Conservation (phyloP, 2,329 filamentous ascomycete genomes). For the Pseudogymnoascus sp. region DNA sequence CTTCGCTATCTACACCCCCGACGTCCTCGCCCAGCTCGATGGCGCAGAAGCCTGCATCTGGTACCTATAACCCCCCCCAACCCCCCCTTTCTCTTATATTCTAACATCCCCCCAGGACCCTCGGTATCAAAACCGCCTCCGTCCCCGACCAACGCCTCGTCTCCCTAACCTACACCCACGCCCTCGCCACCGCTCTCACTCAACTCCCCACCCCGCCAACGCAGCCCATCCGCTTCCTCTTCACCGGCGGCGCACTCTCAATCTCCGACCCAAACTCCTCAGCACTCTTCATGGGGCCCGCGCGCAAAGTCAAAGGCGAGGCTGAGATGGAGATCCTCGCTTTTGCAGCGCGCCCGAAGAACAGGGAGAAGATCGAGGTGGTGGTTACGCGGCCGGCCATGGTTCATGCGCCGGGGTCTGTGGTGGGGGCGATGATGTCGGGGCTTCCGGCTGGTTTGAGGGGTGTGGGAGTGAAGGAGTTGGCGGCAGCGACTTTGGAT, state of each 20-base stretch:
- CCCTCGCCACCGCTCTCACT: background rate
- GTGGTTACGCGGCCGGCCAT: background rate
- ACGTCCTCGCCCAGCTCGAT: constrained; percentile 32
- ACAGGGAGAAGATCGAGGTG: background rate
- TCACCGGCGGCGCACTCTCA: background rate
- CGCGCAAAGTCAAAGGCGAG: background rate
- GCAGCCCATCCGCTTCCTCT: background rate
- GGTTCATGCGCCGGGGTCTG: background rate
- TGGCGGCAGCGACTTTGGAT: background rate
- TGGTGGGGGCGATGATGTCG: background rate
- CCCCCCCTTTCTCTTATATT: background rate
- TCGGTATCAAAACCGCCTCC: constrained; percentile 5
- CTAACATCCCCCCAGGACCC: background rate
- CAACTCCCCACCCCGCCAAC: background rate
- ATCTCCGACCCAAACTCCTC: background rate
- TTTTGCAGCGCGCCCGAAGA: background rate
- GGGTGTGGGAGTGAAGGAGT: background rate
- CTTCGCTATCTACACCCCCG: constrained; percentile 42
- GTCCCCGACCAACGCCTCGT: background rate
- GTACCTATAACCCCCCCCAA: constrained; percentile 20
- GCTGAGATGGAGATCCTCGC: background rate
- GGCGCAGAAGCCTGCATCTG: constrained; percentile 39
- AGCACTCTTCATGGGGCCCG: background rate
- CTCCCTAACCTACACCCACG: background rate
- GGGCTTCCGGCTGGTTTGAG: background rate